These are phyloP conservation scores for Penicillium occitanis DNA, from an alignment of 2,329 filamentous ascomycete genomes.

Conservation along the genomic window DNA sequence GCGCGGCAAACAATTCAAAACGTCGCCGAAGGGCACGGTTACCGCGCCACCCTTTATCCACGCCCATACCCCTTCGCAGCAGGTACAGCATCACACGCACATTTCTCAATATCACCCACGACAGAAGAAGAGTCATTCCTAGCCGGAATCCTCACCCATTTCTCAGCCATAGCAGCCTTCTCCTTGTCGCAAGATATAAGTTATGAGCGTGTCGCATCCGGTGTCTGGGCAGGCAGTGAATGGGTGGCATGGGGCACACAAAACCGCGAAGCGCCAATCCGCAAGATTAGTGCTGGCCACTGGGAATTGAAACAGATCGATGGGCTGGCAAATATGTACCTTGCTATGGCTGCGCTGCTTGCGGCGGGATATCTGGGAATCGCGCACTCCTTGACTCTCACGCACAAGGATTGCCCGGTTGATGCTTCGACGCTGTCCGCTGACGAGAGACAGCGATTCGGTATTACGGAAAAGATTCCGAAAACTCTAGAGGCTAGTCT, in stretches of 20 bases:
- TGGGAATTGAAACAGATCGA: slow-evolving; percentile 82
- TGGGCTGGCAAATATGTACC: slow-evolving; percentile 74
- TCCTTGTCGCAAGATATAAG: slow-evolving; percentile 64
- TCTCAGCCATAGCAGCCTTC: slow-evolving; percentile 67
- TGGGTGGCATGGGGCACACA: slow-evolving; percentile 81
- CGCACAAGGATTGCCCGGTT: slow-evolving; percentile 36
- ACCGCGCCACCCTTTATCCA: slow-evolving; percentile 71
- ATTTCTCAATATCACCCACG: slow-evolving; percentile 60
- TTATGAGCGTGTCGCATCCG: slow-evolving; percentile 67
- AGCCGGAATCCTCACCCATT: slow-evolving; percentile 66
- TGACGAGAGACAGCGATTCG: slow-evolving; percentile 32
- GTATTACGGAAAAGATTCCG: slow-evolving; percentile 40
- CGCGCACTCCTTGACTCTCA: slow-evolving; percentile 27
- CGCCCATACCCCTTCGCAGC: slow-evolving; percentile 61
- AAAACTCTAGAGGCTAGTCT: slow-evolving; percentile 38
- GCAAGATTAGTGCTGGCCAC: slow-evolving; percentile 64
- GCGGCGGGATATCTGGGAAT: slow-evolving; percentile 61
- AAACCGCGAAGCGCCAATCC: slow-evolving; percentile 73
- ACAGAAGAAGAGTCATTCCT: slow-evolving; percentile 64
- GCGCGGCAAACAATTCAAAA: slow-evolving; percentile 67
- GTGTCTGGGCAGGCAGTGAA: slow-evolving; percentile 74
- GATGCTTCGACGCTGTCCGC: slow-evolving; percentile 37
- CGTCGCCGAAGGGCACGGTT: slow-evolving; percentile 61
- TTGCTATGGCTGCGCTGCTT: slow-evolving; percentile 64
- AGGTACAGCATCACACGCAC: slow-evolving; percentile 68